A percentile compares a stretch with the other conserved stretches of the same genome.
Conservation (phyloP, 2,329 filamentous ascomycete genomes). For the Neospermospora avenae region DNA sequence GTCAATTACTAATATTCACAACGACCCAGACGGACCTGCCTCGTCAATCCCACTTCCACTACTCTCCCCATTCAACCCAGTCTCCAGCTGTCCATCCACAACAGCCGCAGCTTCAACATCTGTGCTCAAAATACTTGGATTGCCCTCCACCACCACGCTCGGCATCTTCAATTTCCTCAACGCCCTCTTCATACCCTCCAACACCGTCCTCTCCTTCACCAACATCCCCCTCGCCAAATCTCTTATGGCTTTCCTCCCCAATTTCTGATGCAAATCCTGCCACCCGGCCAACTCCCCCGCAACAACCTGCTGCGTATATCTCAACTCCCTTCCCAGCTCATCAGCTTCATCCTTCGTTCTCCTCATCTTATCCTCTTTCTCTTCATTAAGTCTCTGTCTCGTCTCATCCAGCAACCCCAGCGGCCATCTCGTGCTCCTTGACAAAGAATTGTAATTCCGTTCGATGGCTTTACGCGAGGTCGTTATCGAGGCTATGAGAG, state of each 20-base stretch:
- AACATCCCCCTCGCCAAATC: slow-evolving; percentile 77
- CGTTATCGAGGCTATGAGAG: slow-evolving; percentile 74
- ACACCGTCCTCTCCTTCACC: slow-evolving; percentile 71
- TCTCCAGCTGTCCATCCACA: too few species aligned
- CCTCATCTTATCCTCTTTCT: slow-evolving; percentile 76
- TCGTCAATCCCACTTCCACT: background rate
- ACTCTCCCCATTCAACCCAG: slow-evolving; percentile 11
- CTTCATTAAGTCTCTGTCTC: slow-evolving; percentile 74
- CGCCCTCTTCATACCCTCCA: slow-evolving; percentile 78
- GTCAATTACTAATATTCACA: slow-evolving; percentile 2
- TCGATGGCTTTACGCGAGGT: slow-evolving; percentile 72
- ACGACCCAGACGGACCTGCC: background rate
- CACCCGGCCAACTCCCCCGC: slow-evolving; percentile 89
- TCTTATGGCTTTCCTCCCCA: slow-evolving; percentile 70
- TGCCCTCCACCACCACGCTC: slow-evolving; percentile 1
- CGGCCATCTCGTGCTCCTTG: slow-evolving; percentile 74
- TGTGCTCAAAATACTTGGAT: background rate
- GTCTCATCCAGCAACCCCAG: slow-evolving; percentile 83
- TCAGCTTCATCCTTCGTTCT: slow-evolving; percentile 68
- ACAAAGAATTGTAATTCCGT: slow-evolving; percentile 71
- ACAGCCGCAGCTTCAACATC: background rate
- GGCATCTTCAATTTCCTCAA: slow-evolving; percentile 48
- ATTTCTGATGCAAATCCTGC: slow-evolving; percentile 82
- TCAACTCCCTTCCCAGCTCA: slow-evolving; percentile 73
- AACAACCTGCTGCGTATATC: slow-evolving; percentile 91